Evolutionary conservation across 2,329 filamentous ascomycete species (phyloP), one percentile per base, ranked within the genome.

Genomic region (Exophiala lecanii-corni): DNA sequence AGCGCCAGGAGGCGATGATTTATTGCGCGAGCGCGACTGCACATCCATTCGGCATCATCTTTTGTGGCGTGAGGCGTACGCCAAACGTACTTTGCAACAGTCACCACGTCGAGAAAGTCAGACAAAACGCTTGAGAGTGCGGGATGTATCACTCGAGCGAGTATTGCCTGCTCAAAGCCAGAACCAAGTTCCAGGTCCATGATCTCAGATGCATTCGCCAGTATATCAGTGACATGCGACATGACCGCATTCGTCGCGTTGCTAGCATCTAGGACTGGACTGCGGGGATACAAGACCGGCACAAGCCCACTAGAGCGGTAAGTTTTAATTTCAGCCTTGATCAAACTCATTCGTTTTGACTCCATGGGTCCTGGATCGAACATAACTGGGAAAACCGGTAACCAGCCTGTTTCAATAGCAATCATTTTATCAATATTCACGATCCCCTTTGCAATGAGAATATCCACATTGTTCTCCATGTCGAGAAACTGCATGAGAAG

Each of bases 21-120:
- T 2, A 42, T 12, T 10, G 43, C 39, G 21, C 39, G 38, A 15
- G 39, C 39, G 9, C 35, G 39, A 20, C 34, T 42, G 40, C 45
- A 47, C 45, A 47, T 38, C 45, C 45, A 47, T 9, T 35, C 26
- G 20, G 36, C 36, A 31, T 47, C 45, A 5, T 40, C 20, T 12
- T 25, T 32, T n/a, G 26, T 47, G 10, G 30, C 45, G 17, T 25
- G 9, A 9, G 45, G 36, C 13, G 40, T 42, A 31, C 35, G 45
- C 45, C 45, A 47, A 20, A 47, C 36, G 9, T 13, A 25, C 23
- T 47, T 47, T 3, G 45, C 40, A 12, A 47, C 45, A 13, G 35
- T 36, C 17, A 47, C 28, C 21, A 41, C 41, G 25, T 43, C 45
- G 13, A 47, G 39, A 16, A 47, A 20, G 35, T 47, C 35, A 6